phyloP scores from a whole-genome alignment of 1,284 basidiomycete genomes.

The Hortiboletus rubellus region DNA sequence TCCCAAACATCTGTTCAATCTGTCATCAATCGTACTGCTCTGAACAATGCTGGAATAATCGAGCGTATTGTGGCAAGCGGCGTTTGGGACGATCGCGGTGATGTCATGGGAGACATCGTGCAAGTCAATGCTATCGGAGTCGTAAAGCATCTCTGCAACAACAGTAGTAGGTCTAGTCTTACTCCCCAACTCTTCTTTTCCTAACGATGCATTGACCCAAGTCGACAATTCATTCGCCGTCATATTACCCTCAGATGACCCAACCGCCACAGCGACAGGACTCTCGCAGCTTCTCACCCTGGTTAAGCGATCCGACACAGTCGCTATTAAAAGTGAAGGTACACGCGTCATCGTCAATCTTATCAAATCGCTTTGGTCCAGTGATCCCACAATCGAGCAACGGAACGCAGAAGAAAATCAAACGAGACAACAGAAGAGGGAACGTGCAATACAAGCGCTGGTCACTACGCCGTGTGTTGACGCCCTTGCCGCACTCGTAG shows the following conservation, averaged over 20 bases:
- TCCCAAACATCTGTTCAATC: constrained; percentile 71
- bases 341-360: constrained; percentile 86
- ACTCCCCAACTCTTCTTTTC: not conserved
- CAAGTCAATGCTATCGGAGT: constrained; percentile 88
- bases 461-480: constrained; percentile 54
- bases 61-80: constrained; percentile 62
- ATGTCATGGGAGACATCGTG: constrained; percentile 77
- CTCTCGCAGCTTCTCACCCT: constrained; percentile 74
- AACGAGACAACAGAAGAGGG: constrained; percentile 48
- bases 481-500: constrained; percentile 72
- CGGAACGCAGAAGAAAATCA: constrained; percentile 26
- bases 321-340: constrained; percentile 85
- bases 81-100: constrained; percentile 69
- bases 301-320: constrained; percentile 76
- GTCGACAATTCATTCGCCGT: constrained; percentile 66
- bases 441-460: constrained; percentile 56
- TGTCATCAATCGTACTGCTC: constrained; percentile 53
- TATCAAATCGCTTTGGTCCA: constrained; percentile 69
- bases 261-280: constrained; percentile 42
- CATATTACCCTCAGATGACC: constrained; percentile 44
- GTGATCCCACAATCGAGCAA: constrained; percentile 40
- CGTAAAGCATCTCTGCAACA: constrained; percentile 84
- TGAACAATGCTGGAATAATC: constrained; percentile 68
- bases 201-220: constrained; percentile 33
- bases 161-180: constrained; percentile 55